phyloP scores from a whole-genome alignment of 306 rosid genomes.

The Prunus kanzakura region DNA sequence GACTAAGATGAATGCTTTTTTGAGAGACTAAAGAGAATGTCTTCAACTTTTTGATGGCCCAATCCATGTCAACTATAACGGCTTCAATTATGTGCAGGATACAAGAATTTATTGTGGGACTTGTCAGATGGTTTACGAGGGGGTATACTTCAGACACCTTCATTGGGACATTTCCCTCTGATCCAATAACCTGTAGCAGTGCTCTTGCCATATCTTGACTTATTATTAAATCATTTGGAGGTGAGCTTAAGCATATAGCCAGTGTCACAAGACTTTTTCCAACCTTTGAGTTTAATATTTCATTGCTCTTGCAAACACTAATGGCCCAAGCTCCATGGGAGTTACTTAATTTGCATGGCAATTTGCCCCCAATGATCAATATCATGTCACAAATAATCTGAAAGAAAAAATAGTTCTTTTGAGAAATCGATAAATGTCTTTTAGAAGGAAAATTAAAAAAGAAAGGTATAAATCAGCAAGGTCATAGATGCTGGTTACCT shows the following conservation, averaged over 20 bases:
- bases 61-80: constrained; percentile 32
- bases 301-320: constrained; percentile 28
- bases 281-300: constrained; percentile 26
- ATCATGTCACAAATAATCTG: constrained; percentile 36
- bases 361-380: constrained; percentile 25
- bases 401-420: background rate
- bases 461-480: background rate
- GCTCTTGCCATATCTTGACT: constrained; percentile 30
- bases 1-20: constrained; percentile 16
- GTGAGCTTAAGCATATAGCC: constrained; percentile 30
- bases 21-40: constrained; percentile 2
- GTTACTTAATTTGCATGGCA: constrained; percentile 30
- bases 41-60: constrained; percentile 38
- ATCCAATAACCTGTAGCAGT: constrained; percentile 36
- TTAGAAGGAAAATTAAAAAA: background rate
- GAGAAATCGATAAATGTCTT: background rate
- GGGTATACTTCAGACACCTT: constrained; percentile 32
- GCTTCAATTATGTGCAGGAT: constrained; percentile 32
- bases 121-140: constrained; percentile 27
- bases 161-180: constrained; percentile 17
- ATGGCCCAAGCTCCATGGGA: constrained; percentile 39
- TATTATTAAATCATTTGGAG: constrained; percentile 34
- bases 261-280: constrained; percentile 29
- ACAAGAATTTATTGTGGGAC: constrained; percentile 14
- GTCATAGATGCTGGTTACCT: constrained; percentile 19